These are phyloP conservation scores for Pogostemon cablin DNA, from an alignment of 257 asterid genomes.

Conservation along the genomic window DNA sequence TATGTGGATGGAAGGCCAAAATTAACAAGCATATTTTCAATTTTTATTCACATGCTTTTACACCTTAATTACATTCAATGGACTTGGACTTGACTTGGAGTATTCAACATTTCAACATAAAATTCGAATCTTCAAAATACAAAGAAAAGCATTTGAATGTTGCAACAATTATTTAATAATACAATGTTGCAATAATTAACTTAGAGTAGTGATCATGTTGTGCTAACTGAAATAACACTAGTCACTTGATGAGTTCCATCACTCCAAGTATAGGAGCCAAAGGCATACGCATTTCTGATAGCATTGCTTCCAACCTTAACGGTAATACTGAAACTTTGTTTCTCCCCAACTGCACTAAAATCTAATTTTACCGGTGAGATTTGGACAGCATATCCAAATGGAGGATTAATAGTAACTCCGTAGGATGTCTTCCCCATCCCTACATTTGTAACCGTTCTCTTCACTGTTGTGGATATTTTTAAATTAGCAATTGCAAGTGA, in stretches of 20 bases:
- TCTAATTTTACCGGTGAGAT: conserved; percentile 34
- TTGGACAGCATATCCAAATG: conserved; percentile 38
- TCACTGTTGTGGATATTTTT: conserved; percentile 35
- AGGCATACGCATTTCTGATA: too few relatives aligned
- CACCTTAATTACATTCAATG: too few relatives aligned
- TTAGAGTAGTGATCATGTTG: not conserved
- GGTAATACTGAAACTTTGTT: conserved; percentile 36
- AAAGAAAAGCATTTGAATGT: too few relatives aligned
- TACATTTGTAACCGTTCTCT: conserved; percentile 57
- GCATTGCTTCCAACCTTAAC: conserved; percentile 26
- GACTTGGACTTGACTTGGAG: too few relatives aligned
- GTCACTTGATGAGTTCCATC: conserved; percentile 47
- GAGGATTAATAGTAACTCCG: conserved; percentile 28
- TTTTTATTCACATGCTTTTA: too few relatives aligned
- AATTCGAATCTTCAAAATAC: too few relatives aligned
- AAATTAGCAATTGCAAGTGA: conserved; percentile 46
- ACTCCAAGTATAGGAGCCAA: conserved; percentile 41
- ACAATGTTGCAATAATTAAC: not conserved
- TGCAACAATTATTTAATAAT: not conserved
- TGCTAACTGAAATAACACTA: conserved; percentile 39
- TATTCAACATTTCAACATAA: too few relatives aligned
- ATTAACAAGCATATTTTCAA: too few relatives aligned
- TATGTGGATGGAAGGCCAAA: too few relatives aligned
- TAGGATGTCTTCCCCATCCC: conserved; percentile 38
- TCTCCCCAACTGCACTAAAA: conserved; percentile 42